Evolutionary conservation across 2,329 filamentous ascomycete genomes (phyloP).

Genomic region (Pseudogymnoascus sp.): DNA sequence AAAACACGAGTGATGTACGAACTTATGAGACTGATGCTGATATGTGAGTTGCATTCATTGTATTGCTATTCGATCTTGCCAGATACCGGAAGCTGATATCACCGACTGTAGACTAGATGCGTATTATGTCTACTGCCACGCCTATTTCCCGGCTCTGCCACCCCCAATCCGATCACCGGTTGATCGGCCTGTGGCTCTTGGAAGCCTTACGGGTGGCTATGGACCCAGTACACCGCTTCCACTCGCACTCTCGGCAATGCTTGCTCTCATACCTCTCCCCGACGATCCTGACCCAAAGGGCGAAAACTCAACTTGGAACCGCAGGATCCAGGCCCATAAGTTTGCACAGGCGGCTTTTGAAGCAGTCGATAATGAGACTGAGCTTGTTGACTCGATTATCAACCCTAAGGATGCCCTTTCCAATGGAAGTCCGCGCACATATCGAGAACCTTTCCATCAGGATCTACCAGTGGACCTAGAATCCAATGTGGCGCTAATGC

Average conservation of each 20-base stretch:
- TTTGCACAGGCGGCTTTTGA: conserved; percentile 40
- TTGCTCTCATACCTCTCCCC: conserved; percentile 39
- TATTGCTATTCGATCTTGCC: neutral
- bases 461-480: conserved; percentile 38
- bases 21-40: conserved; percentile 21
- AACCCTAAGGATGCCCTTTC: conserved; percentile 38
- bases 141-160: conserved; percentile 41
- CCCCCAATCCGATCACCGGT: conserved; percentile 29
- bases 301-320: conserved; percentile 34
- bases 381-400: conserved; percentile 37
- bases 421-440: conserved; percentile 25
- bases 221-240: conserved; percentile 36
- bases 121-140: conserved; percentile 44
- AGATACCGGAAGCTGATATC: neutral
- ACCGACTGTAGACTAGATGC: conserved; percentile 33
- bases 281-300: conserved; percentile 23
- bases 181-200: conserved; percentile 28
- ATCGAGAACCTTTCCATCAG: conserved; percentile 36
- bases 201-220: conserved; percentile 28
- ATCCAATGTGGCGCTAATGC: conserved; percentile 37
- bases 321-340: conserved; percentile 40
- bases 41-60: conserved; percentile 17
- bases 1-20: conserved; percentile 14
- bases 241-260: conserved; percentile 39
- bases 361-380: conserved; percentile 39